Conservation (phyloP, 202 grass and related monocot species). For the Brachypodium distachyon region DNA sequence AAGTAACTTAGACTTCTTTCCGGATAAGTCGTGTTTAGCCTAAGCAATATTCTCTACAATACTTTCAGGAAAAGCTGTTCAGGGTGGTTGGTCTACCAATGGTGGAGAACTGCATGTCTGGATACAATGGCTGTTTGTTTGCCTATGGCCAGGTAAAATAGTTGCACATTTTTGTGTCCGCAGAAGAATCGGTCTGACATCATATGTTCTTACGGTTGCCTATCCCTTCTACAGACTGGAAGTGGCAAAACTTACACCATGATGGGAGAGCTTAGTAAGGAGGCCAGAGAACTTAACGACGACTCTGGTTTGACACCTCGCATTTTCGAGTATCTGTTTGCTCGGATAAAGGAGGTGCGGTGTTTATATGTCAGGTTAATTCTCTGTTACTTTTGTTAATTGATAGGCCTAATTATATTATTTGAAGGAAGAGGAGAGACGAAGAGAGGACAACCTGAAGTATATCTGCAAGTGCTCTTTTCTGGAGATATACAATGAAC, state of each 20-base stretch:
- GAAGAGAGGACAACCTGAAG: slow-evolving; percentile 56
- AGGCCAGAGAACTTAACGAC: slow-evolving; percentile 36
- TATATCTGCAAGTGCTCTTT: slow-evolving; percentile 93
- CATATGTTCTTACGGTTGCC: background rate
- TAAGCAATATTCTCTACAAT: slow-evolving; percentile 15
- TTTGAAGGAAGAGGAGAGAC: slow-evolving; percentile 64
- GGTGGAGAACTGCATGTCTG: slow-evolving; percentile 97
- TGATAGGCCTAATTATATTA: background rate
- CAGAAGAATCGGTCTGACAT: background rate
- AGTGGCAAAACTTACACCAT: slow-evolving; percentile 95
- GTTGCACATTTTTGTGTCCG: background rate
- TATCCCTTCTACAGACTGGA: slow-evolving; percentile 47
- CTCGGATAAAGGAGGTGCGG: slow-evolving; percentile 70
- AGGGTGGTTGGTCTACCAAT: slow-evolving; percentile 76
- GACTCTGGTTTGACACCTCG: slow-evolving; percentile 77
- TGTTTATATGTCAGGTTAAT: background rate
- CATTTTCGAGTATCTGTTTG: slow-evolving; percentile 80
- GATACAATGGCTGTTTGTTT: slow-evolving; percentile 96
- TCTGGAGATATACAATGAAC: slow-evolving; percentile 95
- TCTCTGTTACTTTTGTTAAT: background rate
- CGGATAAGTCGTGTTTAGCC: background rate
- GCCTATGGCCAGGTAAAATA: slow-evolving; percentile 81
- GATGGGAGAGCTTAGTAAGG: slow-evolving; percentile 74
- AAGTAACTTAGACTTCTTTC: slow-evolving; percentile 2
- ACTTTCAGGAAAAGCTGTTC: slow-evolving; percentile 68